These are phyloP conservation scores for Chlamydomonas sphaeroides DNA, from an alignment of 139 green algal species.

Conservation along the genomic window DNA sequence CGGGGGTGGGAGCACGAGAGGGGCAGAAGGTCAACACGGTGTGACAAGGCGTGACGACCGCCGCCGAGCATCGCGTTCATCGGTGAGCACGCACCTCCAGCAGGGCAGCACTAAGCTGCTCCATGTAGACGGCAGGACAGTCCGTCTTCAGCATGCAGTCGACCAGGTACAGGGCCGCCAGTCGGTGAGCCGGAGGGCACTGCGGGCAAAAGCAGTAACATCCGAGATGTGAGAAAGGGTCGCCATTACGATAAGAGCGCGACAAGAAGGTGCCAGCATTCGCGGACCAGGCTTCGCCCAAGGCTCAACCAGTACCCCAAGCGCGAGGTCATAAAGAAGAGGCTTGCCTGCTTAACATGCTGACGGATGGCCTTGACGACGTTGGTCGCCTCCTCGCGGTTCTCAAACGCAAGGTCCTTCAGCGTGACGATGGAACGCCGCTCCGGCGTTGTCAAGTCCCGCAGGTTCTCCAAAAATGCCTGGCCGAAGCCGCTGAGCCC, in stretches of 20 bases:
- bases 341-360: slow-evolving; percentile 36
- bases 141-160: slow-evolving; percentile 54
- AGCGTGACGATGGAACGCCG: slow-evolving; percentile 42
- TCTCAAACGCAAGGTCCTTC: slow-evolving; percentile 50
- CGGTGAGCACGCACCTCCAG: slow-evolving; percentile 25
- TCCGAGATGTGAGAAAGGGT: too few relatives aligned
- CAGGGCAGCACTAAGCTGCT: slow-evolving; percentile 6
- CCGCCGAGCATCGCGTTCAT: too few relatives aligned
- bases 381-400: slow-evolving; percentile 9
- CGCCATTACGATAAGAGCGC: too few relatives aligned
- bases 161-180: slow-evolving; percentile 45
- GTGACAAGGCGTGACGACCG: too few relatives aligned
- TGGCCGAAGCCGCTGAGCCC: slow-evolving; percentile 27
- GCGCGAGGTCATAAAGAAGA: not conserved
- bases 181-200: slow-evolving; percentile 3
- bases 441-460: slow-evolving; percentile 36
- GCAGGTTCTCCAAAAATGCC: slow-evolving; percentile 30
- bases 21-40: too few relatives aligned
- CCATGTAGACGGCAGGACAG: slow-evolving; percentile 10
- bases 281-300: not conserved
- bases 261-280: too few relatives aligned
- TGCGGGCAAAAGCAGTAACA: not conserved
- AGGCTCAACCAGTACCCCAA: too few relatives aligned
- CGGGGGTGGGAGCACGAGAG: too few relatives aligned
- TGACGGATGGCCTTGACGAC: slow-evolving; percentile 30